phyloP scores from a whole-genome alignment of 257 asterid species.

The Cordia subcordata region DNA sequence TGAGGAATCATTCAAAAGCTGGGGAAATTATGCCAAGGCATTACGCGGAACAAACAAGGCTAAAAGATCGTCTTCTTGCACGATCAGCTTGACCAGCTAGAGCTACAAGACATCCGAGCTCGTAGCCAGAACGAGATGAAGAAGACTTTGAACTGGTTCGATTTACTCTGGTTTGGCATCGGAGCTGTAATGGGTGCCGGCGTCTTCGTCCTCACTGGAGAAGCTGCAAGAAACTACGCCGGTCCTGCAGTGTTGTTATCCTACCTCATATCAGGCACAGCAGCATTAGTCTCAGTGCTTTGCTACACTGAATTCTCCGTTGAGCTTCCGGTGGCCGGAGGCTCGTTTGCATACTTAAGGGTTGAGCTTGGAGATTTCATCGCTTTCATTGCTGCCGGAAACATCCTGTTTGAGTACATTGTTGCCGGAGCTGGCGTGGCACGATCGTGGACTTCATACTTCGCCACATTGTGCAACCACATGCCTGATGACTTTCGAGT shows the following conservation, averaged over 20 bases:
- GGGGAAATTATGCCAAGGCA: conserved; percentile 27
- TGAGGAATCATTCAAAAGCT: conserved; percentile 32
- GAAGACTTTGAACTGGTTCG: conserved; percentile 28
- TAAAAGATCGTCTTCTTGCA: conserved; percentile 23
- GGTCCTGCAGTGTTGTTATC: conserved; percentile 32
- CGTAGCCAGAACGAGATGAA: conserved; percentile 34
- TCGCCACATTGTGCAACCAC: conserved; percentile 26
- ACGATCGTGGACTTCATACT: conserved; percentile 37
- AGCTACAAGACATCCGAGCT: conserved; percentile 19
- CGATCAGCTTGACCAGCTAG: conserved; percentile 26
- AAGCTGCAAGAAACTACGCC: conserved; percentile 25
- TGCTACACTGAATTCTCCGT: conserved; percentile 33
- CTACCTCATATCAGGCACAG: conserved; percentile 24
- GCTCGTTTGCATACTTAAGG: conserved; percentile 34
- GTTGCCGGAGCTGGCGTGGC: conserved; percentile 31
- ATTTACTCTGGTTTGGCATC: conserved; percentile 35
- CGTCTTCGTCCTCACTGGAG: conserved; percentile 33
- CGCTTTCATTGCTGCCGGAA: conserved; percentile 33
- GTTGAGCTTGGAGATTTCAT: conserved; percentile 33
- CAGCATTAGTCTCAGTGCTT: conserved; percentile 29
- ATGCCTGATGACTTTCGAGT: conserved; percentile 26
- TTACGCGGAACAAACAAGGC: conserved; percentile 19
- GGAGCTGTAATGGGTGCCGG: conserved; percentile 42
- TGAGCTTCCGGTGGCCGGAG: conserved; percentile 38
- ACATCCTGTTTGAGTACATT: conserved; percentile 27